phyloP scores from a whole-genome alignment of 345 rosid species.

The Acer campestre region DNA sequence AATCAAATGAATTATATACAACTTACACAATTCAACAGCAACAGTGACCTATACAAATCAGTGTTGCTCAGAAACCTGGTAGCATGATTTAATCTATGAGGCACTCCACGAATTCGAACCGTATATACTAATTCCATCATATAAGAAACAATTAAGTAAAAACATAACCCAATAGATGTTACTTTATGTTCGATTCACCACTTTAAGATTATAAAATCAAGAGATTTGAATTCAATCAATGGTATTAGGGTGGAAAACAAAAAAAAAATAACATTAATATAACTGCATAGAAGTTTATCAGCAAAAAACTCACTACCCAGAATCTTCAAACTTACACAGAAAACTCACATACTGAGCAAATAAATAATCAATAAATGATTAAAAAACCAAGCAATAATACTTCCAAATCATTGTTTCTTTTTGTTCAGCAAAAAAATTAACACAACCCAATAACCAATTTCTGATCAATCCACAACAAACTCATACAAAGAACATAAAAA shows the following conservation, averaged over 20 bases:
- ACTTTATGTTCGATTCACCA: background rate
- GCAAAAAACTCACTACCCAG: background rate
- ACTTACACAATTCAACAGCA: constrained; percentile 3
- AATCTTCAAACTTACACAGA: background rate
- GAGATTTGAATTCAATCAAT: background rate
- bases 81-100: background rate
- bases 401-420: background rate
- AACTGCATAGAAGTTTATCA: background rate
- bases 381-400: background rate
- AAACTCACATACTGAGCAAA: background rate
- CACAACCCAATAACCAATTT: constrained; percentile 2
- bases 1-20: constrained; percentile 8
- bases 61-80: background rate
- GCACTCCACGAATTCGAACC: background rate
- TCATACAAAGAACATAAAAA: background rate
- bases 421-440: background rate
- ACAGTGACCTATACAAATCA: background rate
- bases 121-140: background rate
- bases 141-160: background rate
- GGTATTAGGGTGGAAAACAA: background rate
- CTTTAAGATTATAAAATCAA: background rate
- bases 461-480: constrained; percentile 2
- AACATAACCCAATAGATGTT: background rate
- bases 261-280: too few species aligned
- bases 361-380: background rate